A percentile compares a stretch with the other conserved stretches of the same genome.
Conservation (phyloP, 2,329 filamentous ascomycete species). For the Aquanectria penicillioides region DNA sequence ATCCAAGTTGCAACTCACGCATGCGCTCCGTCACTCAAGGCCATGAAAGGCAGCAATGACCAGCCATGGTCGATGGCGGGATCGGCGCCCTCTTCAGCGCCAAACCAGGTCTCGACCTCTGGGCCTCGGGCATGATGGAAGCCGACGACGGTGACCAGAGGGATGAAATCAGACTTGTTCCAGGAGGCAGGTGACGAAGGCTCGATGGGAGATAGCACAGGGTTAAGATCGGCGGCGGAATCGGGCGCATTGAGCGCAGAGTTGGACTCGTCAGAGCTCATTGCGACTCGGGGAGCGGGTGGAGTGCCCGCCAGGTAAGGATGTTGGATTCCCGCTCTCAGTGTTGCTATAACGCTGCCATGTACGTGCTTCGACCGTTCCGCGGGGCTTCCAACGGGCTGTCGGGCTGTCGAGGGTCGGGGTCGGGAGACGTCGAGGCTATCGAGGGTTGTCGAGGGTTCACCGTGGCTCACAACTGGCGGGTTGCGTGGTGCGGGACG, state of each 20-base stretch:
- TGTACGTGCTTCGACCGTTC: slow-evolving; percentile 29
- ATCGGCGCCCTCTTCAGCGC: slow-evolving; percentile 76
- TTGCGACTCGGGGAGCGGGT: slow-evolving; percentile 25
- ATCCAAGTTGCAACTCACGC: slow-evolving; percentile 66
- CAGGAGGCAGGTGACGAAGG: slow-evolving; percentile 45
- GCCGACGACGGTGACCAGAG: slow-evolving; percentile 82
- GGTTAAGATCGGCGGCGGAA: slow-evolving; percentile 38
- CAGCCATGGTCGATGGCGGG: slow-evolving; percentile 88
- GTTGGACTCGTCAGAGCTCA: slow-evolving; percentile 44
- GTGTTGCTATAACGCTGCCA: slow-evolving; percentile 32
- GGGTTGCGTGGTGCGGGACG: neutral
- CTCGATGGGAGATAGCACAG: slow-evolving; percentile 46
- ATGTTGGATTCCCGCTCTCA: slow-evolving; percentile 25
- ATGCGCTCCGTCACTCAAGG: slow-evolving; percentile 93
- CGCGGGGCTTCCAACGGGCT: neutral
- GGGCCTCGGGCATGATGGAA: slow-evolving; percentile 89
- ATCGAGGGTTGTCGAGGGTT: too few species aligned
- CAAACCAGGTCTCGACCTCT: slow-evolving; percentile 94
- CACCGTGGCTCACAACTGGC: too few species aligned
- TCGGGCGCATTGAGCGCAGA: slow-evolving; percentile 36
- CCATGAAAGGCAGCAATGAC: slow-evolving; percentile 95
- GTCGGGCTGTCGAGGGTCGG: neutral
- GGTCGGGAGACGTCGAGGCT: neutral
- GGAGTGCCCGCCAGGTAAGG: slow-evolving; percentile 15
- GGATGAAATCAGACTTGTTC: slow-evolving; percentile 60